Percentiles rank a stretch among this genome's conserved stretches.
These are phyloP conservation scores for Yarrowia hollandica DNA, from an alignment of 805 yeast species.

Conservation along the genomic window DNA sequence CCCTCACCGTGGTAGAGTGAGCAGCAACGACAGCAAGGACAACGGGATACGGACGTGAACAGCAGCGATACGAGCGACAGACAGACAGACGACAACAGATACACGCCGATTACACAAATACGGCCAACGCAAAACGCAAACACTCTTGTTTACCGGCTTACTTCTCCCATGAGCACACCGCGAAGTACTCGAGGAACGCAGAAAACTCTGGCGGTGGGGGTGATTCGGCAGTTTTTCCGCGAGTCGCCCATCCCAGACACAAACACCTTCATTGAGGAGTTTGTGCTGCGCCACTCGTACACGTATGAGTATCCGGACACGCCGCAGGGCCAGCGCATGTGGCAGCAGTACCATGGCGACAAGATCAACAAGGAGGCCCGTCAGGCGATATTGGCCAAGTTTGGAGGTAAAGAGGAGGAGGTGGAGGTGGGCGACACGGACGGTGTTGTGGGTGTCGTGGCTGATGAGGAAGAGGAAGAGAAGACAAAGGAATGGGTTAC, in stretches of 20 bases:
- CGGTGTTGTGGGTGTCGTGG: too few species aligned
- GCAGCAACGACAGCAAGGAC: too few species aligned
- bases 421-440: too few species aligned
- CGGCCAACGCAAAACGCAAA: neutral
- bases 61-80: neutral
- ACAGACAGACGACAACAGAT: neutral
- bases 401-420: constrained; percentile 2
- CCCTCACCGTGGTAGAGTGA: too few species aligned
- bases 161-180: neutral
- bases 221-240: constrained; percentile 10
- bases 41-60: too few species aligned
- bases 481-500: constrained; percentile 4
- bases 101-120: neutral
- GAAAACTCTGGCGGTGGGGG: constrained; percentile 4
- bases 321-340: constrained; percentile 4
- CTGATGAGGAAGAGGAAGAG: neutral
- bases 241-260: constrained; percentile 1
- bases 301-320: constrained; percentile 24
- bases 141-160: too few species aligned
- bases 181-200: neutral
- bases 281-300: constrained; percentile 21
- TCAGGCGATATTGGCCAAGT: constrained; percentile 11
- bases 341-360: constrained; percentile 23
- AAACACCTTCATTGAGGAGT: constrained; percentile 13
- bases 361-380: constrained; percentile 12